Base-by-base conservation (phyloP, 371 early-diverging fungal species). In the Mucor mucedo region DNA sequence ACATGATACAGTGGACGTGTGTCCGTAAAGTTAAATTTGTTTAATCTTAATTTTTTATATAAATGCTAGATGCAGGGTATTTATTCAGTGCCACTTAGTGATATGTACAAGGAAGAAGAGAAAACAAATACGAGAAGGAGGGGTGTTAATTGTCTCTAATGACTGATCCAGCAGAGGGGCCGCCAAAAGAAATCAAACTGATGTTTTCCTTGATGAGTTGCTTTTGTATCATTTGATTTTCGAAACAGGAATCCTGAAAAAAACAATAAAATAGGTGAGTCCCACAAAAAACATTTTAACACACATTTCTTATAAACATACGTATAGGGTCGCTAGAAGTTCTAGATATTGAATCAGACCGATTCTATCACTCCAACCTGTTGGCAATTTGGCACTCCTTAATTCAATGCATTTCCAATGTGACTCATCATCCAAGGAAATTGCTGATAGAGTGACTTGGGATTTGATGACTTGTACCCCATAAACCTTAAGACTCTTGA, bases 401-500 rank as follows among this genome's bases (percentile, higher is more conserved):
- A 45, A 45, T 45, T 14, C 47, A 45, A 45, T 45, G 45, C 58
- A 58, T 54, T 48, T 65, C 65, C 65, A 65, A 30, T 59, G 52
- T 32, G 14, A 59, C 59, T 59, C 65, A 65, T 59, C 65, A 55
- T 65, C 14, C 33, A 65, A 48, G 21, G 65, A 59, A 39, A 65
- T 65, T 54, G 55, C 65, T 58, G 58, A 65, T 27, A 65, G 38
- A 21, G 65, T 59, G 30, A 65, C 60, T 55, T 65, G 65, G 27
- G 60, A 45, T 45, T 45, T 21, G 47, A 45, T 45, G 27, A 45
- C 47, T 8, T 45, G 47, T 8, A 45, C 47, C 21, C 47, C 27
- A 16, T 45, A 45, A 16, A 65, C 55, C 60, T 65, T 58, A 41
- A 58, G 54, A 32, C 58, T 58, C 58, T 39, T 55, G 45, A 65